Conservation (phyloP, 73 alveolate species). For the Vitrella brassicaformis region DNA sequence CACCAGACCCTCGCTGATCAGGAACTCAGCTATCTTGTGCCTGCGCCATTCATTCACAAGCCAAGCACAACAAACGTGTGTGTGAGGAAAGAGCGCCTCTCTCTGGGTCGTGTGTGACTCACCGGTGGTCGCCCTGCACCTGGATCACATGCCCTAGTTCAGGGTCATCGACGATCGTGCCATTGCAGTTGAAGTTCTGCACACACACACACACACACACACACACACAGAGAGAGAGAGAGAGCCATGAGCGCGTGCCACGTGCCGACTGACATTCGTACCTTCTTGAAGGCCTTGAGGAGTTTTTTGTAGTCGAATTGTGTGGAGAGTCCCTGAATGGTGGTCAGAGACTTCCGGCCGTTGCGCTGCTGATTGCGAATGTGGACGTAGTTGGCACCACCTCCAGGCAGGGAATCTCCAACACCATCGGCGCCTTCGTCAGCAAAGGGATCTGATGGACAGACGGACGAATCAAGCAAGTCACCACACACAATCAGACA, state of each 20-base stretch:
- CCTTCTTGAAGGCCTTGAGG: neutral
- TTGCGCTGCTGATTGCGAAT: neutral
- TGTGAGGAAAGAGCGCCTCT: neutral
- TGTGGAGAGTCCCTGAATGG: neutral
- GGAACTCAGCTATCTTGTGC: neutral
- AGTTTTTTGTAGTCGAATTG: neutral
- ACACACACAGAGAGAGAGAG: neutral
- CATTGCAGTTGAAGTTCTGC: neutral
- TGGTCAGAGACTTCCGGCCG: neutral
- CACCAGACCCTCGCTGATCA: neutral
- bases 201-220: neutral
- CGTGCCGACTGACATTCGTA: too few species aligned
- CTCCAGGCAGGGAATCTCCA: too few species aligned
- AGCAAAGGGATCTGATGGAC: too few species aligned
- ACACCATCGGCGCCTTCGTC: too few species aligned
- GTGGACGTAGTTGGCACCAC: too few species aligned
- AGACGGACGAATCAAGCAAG: too few species aligned
- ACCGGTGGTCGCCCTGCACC: neutral
- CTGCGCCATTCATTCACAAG: neutral
- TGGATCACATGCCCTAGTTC: neutral
- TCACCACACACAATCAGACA: too few species aligned
- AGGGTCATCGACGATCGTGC: neutral
- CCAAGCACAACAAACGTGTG: neutral
- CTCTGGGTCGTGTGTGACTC: neutral
- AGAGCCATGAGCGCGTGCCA: neutral